These are phyloP conservation scores for Zygosaccharomyces rouxii DNA, from an alignment of 805 yeast species.

Conservation along the genomic window DNA sequence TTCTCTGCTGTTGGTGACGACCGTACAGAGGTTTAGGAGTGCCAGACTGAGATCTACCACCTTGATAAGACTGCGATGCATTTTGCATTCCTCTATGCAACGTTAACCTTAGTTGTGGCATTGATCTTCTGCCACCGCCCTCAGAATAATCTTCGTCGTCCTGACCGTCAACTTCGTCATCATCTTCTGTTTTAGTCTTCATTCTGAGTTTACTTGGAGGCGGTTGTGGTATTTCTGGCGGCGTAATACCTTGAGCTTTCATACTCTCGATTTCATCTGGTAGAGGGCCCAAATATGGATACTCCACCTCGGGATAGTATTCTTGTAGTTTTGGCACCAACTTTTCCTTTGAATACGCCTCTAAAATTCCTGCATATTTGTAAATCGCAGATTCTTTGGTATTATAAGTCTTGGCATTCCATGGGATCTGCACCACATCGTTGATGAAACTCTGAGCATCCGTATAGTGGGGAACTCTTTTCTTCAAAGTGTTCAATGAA, in stretches of 20 bases:
- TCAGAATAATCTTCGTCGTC: constrained; percentile 18
- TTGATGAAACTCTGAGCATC: constrained; percentile 64
- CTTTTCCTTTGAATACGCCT: constrained; percentile 37
- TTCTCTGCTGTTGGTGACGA: constrained; percentile 25
- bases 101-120: constrained; percentile 12
- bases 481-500: constrained; percentile 68
- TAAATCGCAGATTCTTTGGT: constrained; percentile 63
- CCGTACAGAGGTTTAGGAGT: constrained; percentile 26
- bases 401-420: constrained; percentile 88
- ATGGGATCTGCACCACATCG: constrained; percentile 78
- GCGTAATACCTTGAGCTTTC: constrained; percentile 6
- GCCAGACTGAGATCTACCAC: constrained; percentile 19
- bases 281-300: constrained; percentile 60
- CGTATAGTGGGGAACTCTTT: constrained; percentile 54
- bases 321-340: constrained; percentile 36
- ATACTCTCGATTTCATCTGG: constrained; percentile 43
- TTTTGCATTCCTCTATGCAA: constrained; percentile 13
- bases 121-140: constrained; percentile 6
- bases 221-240: constrained; percentile 4
- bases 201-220: constrained; percentile 4
- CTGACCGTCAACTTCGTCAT: constrained; percentile 14
- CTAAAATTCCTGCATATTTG: constrained; percentile 55
- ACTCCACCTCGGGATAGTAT: constrained; percentile 34
- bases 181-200: constrained; percentile 12
- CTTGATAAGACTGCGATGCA: constrained; percentile 9